Evolutionary conservation across 2,329 filamentous ascomycete genomes (phyloP), one percentile per base, ranked within the genome.

Genomic region (Talaromyces piceae): DNA sequence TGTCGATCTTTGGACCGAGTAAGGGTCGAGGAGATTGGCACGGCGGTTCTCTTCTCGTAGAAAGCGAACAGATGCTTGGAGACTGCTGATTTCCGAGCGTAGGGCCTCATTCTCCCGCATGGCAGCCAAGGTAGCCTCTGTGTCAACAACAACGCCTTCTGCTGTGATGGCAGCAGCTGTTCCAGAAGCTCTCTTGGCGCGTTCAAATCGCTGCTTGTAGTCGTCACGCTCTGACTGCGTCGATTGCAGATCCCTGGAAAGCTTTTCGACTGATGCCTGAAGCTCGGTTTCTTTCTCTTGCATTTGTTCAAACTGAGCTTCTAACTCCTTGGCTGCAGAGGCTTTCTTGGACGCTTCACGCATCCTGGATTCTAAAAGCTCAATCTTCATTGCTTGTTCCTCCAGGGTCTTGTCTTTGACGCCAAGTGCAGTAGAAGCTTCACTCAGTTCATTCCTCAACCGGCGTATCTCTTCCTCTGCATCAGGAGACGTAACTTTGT

Each of bases 331-430:
- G 18, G 71, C 68, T 53, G 68, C 64, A 3, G 67, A 81, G 12
- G 87, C 82, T 69, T 91, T 91, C 64, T 86, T 83, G 57, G 83
- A 82, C 5, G 88, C 87, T 63, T 94, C 90, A 52, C 84, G 83
- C 84, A 93, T 91, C 52, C 88, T 80, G 6, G 88, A 87, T 67
- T 95, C 88, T 31, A 97, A 82, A 37, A 93, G 88, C 69, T 96
- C 91, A 59, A 96, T 95, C 68, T 93, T 91, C 59, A 96, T 86
- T n/a, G 85, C 81, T 22, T 88, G 72, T 53, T 94, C 91, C 67
- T 94, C 90, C 48, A 95, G 81, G 30, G 85, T 84, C 65, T 91
- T 87, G 58, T 95, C 88, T 56, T 85, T 83, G 56, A 84, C 79
- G 1, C 85, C 82, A 52, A 89, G 78, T 3, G 80, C 77, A 50